Base-by-base conservation (phyloP, 257 asterid genomes). In the Solanum rostratum region DNA sequence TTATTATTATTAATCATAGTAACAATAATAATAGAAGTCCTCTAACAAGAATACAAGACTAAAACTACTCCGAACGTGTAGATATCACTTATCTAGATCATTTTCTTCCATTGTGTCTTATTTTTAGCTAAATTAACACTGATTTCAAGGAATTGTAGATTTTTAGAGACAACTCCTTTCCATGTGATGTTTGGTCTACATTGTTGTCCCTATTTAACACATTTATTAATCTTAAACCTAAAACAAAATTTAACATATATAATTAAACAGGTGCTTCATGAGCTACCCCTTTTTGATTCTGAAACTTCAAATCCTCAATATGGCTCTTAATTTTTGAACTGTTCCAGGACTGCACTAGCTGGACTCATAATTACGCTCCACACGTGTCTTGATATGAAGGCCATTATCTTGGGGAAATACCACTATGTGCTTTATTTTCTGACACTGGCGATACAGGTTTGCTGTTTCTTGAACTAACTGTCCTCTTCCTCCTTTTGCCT, bases 391-490 rank as follows among this genome's bases (percentile, higher is more conserved):
- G 98, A 95, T 84, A 93, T 95, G 97, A 92, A 93, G 90, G 91
- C 97, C 14, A 86, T 92, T 81, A 90, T 97, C 70, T 86, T 95
- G 90, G 98, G 98, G 74, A 95, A 97, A 85, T 95, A 94, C 85
- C 99, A 97, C 80, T 95, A 93, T 66, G 93, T 92, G 74, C 90
- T 97, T 4, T 97, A 97, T 88, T 97, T 95, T 90, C 94, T 97
- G 54, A 94, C 89, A 60, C 89, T 97, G 73, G 98, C 99, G 30
- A 97, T 97, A 97, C 97, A 95, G 98, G 99, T 95, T 71, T 14
- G 79, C 73, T 53, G 12, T 78, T 55, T 70, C 65, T 65, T 41
- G 46, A 83, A 84, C 79, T 80, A 33, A 10, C 46, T 15, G 27
- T 50, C 8, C 71, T 70, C 20, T 33, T 69, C 54, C 68, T 57